Conservation (phyloP, 2,329 filamentous ascomycete genomes). For the Endocalyx cinctus region DNA sequence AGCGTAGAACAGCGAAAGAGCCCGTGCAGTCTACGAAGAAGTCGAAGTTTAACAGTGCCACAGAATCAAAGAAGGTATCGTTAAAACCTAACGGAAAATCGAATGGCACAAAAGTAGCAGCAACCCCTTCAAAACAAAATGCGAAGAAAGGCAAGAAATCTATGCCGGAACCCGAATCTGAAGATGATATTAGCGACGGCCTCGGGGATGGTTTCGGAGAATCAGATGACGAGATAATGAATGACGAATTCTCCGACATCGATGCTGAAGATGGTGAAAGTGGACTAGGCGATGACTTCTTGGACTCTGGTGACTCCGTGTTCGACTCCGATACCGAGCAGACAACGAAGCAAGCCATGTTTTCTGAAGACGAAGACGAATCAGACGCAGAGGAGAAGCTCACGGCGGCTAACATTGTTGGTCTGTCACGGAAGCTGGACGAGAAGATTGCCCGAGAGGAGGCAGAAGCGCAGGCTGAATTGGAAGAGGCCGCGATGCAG, state of each 20-base stretch:
- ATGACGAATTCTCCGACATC: slow-evolving; percentile 36
- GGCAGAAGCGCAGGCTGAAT: slow-evolving; percentile 77
- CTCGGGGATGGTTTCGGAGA: slow-evolving; percentile 38
- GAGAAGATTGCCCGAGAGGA: slow-evolving; percentile 70
- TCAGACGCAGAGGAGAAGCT: slow-evolving; percentile 85
- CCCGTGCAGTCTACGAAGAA: slow-evolving; percentile 26
- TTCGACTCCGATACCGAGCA: slow-evolving; percentile 68
- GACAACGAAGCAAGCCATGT: slow-evolving; percentile 62
- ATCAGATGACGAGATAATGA: slow-evolving; percentile 37
- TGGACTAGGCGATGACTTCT: slow-evolving; percentile 54
- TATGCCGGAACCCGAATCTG: slow-evolving; percentile 38
- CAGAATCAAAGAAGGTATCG: too few species aligned
- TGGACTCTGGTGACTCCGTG: slow-evolving; percentile 57
- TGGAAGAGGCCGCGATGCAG: slow-evolving; percentile 80
- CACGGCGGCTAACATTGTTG: slow-evolving; percentile 93
- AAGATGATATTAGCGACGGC: slow-evolving; percentile 43
- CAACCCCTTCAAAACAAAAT: slow-evolving; percentile 31
- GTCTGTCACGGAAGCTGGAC: slow-evolving; percentile 81
- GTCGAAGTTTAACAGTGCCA: too few species aligned
- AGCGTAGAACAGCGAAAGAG: slow-evolving; percentile 35
- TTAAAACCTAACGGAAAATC: slow-evolving; percentile 32
- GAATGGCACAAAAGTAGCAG: slow-evolving; percentile 26
- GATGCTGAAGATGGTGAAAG: slow-evolving; percentile 26
- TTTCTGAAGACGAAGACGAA: slow-evolving; percentile 91
- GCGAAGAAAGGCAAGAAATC: slow-evolving; percentile 27